Evolutionary conservation across 805 yeast genomes (phyloP), one percentile per base, ranked within the genome.

Genomic region (Zygoascus bituminiphila): DNA sequence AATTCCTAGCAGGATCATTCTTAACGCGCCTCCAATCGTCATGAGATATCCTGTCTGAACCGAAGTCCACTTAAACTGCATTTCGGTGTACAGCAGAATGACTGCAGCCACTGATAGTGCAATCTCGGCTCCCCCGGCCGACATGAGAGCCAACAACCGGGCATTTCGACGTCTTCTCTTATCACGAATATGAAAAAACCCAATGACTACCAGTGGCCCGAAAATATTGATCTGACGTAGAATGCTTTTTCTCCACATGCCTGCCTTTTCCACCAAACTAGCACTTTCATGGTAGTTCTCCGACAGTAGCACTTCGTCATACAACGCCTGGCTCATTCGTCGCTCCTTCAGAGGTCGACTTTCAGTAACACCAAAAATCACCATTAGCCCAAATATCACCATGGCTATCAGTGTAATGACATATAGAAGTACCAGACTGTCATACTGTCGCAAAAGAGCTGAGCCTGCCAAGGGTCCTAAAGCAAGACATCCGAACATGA

Each of bases 21-120:
- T 51, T 15, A 56, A 48, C 2, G 53, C 35, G 3, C 67, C 64
- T 17, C 47, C 31, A 23, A 58, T 15, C 5, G 65, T 52, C 52
- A 64, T 51, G 40, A 63, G 43, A 49, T 61, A 62, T 7, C 67
- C 67, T 6, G 58, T 58, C 46, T 62, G 64, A 6, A 60, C 58
- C 9, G 62, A 51, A 2, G 63, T 56, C 67, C 66, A 64, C 15
- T 57, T 51, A 50, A 62, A 63, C 40, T 50, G 44, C 46, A 57
- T 47, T 45, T 63, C 64, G 1, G 58, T 52, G 45, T 58, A 62
- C 8, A 63, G 46, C 25, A 61, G 37, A 17, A 63, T 46, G 24
- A 63, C 23, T n/a, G 58, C 51, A 6, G 44, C 48, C 7, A 54
- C 24, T 8, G 54, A 45, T 25, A 54, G 17, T 15, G 37, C 52